These are phyloP conservation scores for Chamaecyparis obtusa DNA, from an alignment of 75 land plant genomes.

Conservation along the genomic window DNA sequence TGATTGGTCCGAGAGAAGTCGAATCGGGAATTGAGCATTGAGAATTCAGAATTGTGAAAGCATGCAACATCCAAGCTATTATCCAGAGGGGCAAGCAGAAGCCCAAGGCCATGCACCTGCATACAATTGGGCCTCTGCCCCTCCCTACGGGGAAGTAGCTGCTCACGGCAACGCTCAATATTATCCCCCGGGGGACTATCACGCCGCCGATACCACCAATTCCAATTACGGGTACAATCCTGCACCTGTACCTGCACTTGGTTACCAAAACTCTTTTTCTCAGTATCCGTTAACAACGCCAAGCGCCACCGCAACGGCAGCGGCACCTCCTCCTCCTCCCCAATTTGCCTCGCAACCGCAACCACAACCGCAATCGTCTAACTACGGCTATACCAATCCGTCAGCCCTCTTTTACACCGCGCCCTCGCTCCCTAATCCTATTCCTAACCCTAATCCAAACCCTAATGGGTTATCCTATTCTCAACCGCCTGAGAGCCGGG, in stretches of 20 bases:
- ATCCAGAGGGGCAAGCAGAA: neutral
- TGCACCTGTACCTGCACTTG: neutral
- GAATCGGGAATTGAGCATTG: too few species aligned
- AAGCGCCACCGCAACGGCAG: neutral
- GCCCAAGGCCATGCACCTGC: neutral
- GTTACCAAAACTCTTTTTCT: neutral
- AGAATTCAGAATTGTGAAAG: too few species aligned
- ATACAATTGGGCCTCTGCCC: constrained; percentile 2
- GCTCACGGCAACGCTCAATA: neutral
- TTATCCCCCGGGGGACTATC: neutral
- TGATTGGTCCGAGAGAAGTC: too few species aligned
- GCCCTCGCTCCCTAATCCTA: constrained; percentile 7
- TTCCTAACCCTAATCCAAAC: constrained; percentile 14
- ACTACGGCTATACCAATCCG: neutral
- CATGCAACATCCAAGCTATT: too few species aligned
- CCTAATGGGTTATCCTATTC: constrained; percentile 24
- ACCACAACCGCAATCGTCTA: neutral
- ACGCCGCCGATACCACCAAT: constrained; percentile 15
- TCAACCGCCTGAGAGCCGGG: constrained; percentile 18
- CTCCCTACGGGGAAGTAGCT: neutral
- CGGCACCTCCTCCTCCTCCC: too few species aligned
- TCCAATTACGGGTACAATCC: constrained; percentile 16
- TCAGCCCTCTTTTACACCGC: too few species aligned
- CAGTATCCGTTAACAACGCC: neutral
- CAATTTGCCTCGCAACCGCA: neutral